Evolutionary conservation across 352 stramenopile genomes (phyloP).

Genomic region (Globisporangium solare): DNA sequence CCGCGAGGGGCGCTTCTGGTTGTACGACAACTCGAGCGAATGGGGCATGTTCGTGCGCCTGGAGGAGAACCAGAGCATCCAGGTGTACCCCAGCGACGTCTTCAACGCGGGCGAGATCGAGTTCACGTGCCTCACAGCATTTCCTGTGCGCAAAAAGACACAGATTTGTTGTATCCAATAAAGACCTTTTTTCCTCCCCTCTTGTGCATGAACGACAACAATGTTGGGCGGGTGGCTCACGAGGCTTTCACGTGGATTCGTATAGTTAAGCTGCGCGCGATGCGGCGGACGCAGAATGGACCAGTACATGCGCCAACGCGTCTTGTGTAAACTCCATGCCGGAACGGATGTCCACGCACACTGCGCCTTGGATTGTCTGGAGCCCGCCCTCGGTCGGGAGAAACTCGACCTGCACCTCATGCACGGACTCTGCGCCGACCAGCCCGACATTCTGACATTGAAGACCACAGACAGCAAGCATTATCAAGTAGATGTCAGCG

Average conservation of each 20-base stretch:
- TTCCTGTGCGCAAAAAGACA: constrained; percentile 52
- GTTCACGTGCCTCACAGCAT: constrained; percentile 66
- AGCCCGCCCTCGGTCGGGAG: constrained; percentile 62
- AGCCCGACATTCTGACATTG: constrained; percentile 56
- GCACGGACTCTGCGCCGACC: constrained; percentile 39
- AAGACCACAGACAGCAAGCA: not conserved
- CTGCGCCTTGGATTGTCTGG: constrained; percentile 47
- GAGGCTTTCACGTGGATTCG: not conserved
- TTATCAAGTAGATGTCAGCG: not conserved
- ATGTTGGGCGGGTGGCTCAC: constrained; percentile 6
- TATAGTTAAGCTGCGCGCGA: constrained; percentile 4
- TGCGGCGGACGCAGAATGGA: constrained; percentile 20
- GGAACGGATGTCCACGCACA: constrained; percentile 68
- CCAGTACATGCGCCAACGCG: constrained; percentile 47
- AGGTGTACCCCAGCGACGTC: constrained; percentile 61
- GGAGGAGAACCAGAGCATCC: constrained; percentile 58
- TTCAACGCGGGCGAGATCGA: constrained; percentile 71
- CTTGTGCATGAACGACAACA: not conserved
- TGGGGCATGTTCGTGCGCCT: constrained; percentile 76
- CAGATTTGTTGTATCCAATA: constrained; percentile 49
- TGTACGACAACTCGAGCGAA: constrained; percentile 65
- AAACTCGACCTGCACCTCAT: constrained; percentile 53
- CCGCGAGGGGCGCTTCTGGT: constrained; percentile 62
- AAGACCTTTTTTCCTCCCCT: not conserved
- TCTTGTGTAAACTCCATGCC: constrained; percentile 57